Evolutionary conservation across 305 asterid species (phyloP).

Genomic region (Solanum aculeatissimum): DNA sequence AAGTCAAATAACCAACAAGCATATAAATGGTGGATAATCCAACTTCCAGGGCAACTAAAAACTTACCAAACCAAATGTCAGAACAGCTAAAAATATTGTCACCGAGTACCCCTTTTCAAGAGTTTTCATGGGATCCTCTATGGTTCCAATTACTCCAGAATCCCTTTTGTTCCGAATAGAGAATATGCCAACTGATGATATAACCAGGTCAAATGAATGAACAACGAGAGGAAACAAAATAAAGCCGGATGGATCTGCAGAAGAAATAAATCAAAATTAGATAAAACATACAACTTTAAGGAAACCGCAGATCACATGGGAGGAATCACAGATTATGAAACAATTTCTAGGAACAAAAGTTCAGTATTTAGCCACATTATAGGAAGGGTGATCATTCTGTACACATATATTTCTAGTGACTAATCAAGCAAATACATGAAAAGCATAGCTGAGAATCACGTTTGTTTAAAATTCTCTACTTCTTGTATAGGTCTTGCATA

Average conservation of each 20-base stretch:
- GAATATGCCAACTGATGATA: conserved; percentile 87
- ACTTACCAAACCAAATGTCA: conserved; percentile 92
- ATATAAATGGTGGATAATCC: conserved; percentile 1
- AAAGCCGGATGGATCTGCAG: conserved; percentile 99
- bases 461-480: neutral
- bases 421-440: neutral
- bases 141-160: conserved; percentile 54
- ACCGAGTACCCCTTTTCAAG: conserved; percentile 96
- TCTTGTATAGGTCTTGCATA: neutral
- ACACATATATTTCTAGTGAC: neutral
- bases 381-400: neutral
- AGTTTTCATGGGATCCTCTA: conserved; percentile 93
- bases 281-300: neutral
- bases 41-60: conserved; percentile 8
- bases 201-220: conserved; percentile 94
- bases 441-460: neutral
- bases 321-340: neutral
- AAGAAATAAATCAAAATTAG: conserved; percentile 5
- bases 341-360: neutral
- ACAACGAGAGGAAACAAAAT: conserved; percentile 97
- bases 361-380: neutral
- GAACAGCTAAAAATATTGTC: conserved; percentile 76
- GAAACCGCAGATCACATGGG: neutral
- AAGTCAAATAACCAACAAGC: neutral
- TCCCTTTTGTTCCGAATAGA: conserved; percentile 75